A percentile compares a stretch with the other conserved stretches of the same genome.
phyloP scores from a whole-genome alignment of 2,329 filamentous ascomycete genomes.

The Coniochaeta sp. region DNA sequence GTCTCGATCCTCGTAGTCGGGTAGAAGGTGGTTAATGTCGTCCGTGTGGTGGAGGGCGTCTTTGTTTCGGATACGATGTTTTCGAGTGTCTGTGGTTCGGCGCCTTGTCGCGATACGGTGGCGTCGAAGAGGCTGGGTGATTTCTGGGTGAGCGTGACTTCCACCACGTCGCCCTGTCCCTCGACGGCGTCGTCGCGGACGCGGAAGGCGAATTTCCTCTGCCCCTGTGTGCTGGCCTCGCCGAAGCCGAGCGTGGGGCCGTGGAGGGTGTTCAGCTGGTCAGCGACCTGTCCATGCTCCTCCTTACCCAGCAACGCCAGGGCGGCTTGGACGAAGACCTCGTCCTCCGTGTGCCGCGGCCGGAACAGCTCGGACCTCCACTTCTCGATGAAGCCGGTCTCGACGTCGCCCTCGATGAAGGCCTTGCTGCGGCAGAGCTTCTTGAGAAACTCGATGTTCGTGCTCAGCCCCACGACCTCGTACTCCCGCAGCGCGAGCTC shows the following conservation, averaged over 20 bases:
- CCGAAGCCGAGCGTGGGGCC: slow-evolving; percentile 50
- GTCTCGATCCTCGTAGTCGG: slow-evolving; percentile 72
- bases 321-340: slow-evolving; percentile 82
- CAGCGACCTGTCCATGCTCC: slow-evolving; percentile 1
- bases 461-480: slow-evolving; percentile 86
- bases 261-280: slow-evolving; percentile 26
- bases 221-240: slow-evolving; percentile 27
- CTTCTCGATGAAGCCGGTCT: slow-evolving; percentile 95
- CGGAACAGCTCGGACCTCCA: slow-evolving; percentile 74
- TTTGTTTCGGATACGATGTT: slow-evolving; percentile 36
- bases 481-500: slow-evolving; percentile 76
- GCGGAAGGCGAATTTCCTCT: slow-evolving; percentile 44
- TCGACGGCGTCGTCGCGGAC: slow-evolving; percentile 40
- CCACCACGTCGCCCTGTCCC: slow-evolving; percentile 55
- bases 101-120: slow-evolving; percentile 32
- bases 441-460: slow-evolving; percentile 96
- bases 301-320: slow-evolving; percentile 60
- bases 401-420: slow-evolving; percentile 81
- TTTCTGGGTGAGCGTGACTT: slow-evolving; percentile 42
- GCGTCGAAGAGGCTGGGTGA: slow-evolving; percentile 40
- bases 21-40: slow-evolving; percentile 65
- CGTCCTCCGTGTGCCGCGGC: slow-evolving; percentile 52
- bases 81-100: slow-evolving; percentile 32
- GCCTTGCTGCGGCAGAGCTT: slow-evolving; percentile 71
- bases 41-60: slow-evolving; percentile 22